Base-by-base conservation (phyloP, 768 basidiomycete species). In the Auriscalpium vulgare region DNA sequence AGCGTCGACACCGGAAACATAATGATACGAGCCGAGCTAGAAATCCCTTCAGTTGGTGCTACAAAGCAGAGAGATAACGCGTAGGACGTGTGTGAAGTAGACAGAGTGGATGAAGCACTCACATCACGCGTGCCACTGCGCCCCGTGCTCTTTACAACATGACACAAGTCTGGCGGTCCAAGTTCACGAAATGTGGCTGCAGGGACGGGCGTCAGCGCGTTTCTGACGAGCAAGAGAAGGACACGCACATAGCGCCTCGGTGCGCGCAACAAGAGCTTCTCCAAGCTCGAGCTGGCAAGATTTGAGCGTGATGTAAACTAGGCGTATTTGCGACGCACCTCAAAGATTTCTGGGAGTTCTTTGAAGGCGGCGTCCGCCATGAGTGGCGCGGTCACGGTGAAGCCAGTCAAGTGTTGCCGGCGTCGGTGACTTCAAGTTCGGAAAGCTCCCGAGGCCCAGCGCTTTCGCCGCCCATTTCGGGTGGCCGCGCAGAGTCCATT, bases 1-100 rank as follows among this genome's bases (percentile, higher is more conserved):
- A 1, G 95, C 93, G 70, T 99, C 97, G 52, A 99, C 91, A n/a
- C 97, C 95, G 0, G 97, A 99, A 56, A 97, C 82, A 64, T 91
- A 97, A 72, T 99, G 97, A 69, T 97, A 98, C 37, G 95, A 97
- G 40, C 93, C 92, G 56, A 92, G 77, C 94, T 97, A 64, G 29
- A 46, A 23, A 50, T 19, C 19, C 16, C 34, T 16, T 51, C 47
- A 43, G 35, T 37, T 40, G n/a, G 47, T 36, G 34, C 37, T 19
- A 38, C 17, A 37, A 34, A 43, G 43, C 16, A 55, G 58, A 65
- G 54, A 36, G 44, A 51, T 37, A 57, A 17, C 44, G 49, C 35
- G 37, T 17, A 63, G 49, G 16, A 7, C 47, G 23, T 13, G 50
- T 45, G 51, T 46, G 54, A 37, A 44, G 54, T 36, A 47, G 35